These are phyloP conservation scores for Phytophthora citrophthora DNA, from an alignment of 352 stramenopile species.

Conservation along the genomic window DNA sequence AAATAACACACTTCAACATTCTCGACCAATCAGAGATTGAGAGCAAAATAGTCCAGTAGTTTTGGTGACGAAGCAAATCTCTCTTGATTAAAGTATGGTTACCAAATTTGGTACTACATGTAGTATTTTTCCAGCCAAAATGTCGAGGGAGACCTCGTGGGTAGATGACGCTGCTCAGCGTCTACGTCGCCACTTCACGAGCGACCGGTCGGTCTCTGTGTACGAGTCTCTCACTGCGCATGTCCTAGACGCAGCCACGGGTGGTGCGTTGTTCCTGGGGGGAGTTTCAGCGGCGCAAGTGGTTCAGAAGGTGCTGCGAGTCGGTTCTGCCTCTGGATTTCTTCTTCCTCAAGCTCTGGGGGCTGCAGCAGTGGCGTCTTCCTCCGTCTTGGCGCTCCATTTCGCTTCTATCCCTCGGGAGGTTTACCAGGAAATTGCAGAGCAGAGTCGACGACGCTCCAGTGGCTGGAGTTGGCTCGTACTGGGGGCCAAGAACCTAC, in stretches of 20 bases:
- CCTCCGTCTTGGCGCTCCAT: constrained; percentile 50
- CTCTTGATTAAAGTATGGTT: too few relatives aligned
- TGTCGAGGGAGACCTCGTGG: constrained; percentile 8
- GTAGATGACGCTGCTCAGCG: constrained; percentile 23
- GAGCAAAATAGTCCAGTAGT: too few relatives aligned
- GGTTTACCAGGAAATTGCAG: constrained; percentile 40
- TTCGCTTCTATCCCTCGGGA: constrained; percentile 60
- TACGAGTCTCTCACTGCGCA: constrained; percentile 52
- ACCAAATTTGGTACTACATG: background rate
- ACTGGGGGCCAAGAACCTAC: constrained; percentile 22
- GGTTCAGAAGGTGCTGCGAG: constrained; percentile 45
- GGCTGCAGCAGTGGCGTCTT: constrained; percentile 50
- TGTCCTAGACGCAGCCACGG: constrained; percentile 51
- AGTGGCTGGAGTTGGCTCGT: constrained; percentile 33
- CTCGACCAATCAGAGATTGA: too few relatives aligned
- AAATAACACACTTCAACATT: constrained; percentile 2
- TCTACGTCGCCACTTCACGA: constrained; percentile 41
- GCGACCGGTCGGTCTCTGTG: constrained; percentile 47
- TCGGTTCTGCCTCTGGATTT: constrained; percentile 56
- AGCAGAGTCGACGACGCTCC: constrained; percentile 23
- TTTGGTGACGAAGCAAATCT: too few relatives aligned
- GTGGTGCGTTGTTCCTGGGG: constrained; percentile 54
- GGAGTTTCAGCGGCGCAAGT: constrained; percentile 57
- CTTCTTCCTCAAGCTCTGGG: constrained; percentile 49
- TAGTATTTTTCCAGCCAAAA: background rate